Conservation (phyloP, 331 rosid species). For the Quercus phellos region DNA sequence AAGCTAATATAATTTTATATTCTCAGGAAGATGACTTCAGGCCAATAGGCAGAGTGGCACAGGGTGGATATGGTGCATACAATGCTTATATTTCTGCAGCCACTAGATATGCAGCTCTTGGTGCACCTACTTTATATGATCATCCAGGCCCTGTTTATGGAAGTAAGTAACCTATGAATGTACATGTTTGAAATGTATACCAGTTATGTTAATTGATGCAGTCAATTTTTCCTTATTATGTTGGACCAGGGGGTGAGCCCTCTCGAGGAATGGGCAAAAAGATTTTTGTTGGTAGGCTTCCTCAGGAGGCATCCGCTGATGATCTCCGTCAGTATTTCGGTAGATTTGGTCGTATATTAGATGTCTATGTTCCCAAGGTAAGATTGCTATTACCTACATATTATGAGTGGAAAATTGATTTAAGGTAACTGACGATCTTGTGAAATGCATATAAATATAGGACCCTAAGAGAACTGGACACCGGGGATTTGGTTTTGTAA, state of each 20-base stretch:
- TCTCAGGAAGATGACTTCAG: conserved; percentile 87
- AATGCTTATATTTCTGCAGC: conserved; percentile 91
- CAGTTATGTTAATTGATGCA: conserved; percentile 10
- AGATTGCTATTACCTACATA: conserved; percentile 15
- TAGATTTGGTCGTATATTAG: conserved; percentile 87
- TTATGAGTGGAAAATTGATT: conserved; percentile 2
- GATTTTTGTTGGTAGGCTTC: conserved; percentile 90
- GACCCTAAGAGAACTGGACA: conserved; percentile 92
- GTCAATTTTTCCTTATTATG: conserved; percentile 2
- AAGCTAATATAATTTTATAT: not conserved
- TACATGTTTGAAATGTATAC: not conserved
- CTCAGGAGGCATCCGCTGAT: conserved; percentile 82
- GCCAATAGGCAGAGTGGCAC: conserved; percentile 69
- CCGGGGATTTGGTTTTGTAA: conserved; percentile 97
- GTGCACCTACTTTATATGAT: conserved; percentile 93
- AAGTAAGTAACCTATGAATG: conserved; percentile 52
- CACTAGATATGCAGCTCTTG: conserved; percentile 94
- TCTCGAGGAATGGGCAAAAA: conserved; percentile 68
- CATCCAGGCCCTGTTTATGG: conserved; percentile 79
- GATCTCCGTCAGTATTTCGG: conserved; percentile 93
- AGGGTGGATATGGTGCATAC: conserved; percentile 92
- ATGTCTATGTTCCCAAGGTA: conserved; percentile 95
- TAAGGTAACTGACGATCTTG: conserved; percentile 11
- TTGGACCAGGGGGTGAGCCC: conserved; percentile 70
- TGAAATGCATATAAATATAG: conserved; percentile 30